phyloP scores from a whole-genome alignment of 371 early-diverging fungal genomes.

The Amoeboaphelidium protococcarum region DNA sequence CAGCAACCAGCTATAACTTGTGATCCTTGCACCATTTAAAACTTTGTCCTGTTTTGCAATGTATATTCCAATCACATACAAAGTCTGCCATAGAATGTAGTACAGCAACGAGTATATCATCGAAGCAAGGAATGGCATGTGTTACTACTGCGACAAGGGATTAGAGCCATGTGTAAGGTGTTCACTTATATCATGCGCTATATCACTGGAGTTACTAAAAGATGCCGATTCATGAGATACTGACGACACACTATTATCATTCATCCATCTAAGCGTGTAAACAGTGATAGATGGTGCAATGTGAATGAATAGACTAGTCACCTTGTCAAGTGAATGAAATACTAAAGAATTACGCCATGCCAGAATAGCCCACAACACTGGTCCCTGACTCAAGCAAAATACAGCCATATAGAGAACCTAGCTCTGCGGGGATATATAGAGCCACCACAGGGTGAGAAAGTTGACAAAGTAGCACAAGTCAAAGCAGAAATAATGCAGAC shows the following conservation, averaged over 20 bases:
- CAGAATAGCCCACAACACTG: conserved; percentile 37
- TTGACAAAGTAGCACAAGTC: conserved; percentile 40
- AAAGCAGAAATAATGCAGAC: conserved; percentile 38
- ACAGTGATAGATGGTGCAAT: conserved; percentile 31
- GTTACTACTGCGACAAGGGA: not conserved
- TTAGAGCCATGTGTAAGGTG: not conserved
- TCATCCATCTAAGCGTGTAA: conserved; percentile 30
- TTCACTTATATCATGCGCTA: not conserved
- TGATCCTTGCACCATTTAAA: conserved; percentile 25
- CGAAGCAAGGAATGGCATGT: conserved; percentile 13
- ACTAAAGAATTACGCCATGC: conserved; percentile 36
- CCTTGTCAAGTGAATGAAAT: conserved; percentile 40
- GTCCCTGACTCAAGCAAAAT: conserved; percentile 31
- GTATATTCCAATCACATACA: conserved; percentile 33
- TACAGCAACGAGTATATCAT: conserved; percentile 20
- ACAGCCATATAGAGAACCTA: conserved; percentile 19
- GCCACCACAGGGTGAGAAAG: conserved; percentile 19
- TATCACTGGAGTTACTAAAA: not conserved
- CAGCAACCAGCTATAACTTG: conserved; percentile 36
- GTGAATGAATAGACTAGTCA: conserved; percentile 40
- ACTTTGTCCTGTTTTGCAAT: conserved; percentile 29
- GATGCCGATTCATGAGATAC: not conserved
- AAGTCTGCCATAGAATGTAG: conserved; percentile 34
- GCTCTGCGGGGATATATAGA: conserved; percentile 22
- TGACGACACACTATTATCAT: conserved; percentile 6